Conservation (phyloP, 2,329 filamentous ascomycete genomes). For the Colletotrichum tabaci region DNA sequence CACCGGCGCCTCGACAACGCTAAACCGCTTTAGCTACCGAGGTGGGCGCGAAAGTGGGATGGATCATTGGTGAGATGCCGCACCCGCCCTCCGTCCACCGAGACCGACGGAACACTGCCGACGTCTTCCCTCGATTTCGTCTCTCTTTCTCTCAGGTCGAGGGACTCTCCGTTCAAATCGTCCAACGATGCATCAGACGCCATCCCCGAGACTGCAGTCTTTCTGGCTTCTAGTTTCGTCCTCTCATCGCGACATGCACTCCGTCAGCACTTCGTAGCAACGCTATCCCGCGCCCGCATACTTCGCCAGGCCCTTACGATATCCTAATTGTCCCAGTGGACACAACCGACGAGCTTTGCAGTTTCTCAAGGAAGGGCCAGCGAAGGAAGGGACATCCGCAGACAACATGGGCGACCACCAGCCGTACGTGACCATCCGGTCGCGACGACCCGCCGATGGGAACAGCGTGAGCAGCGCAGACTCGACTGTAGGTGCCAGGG, state of each 20-base stretch:
- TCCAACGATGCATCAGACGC: conserved; percentile 25
- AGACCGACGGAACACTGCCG: conserved; percentile 23
- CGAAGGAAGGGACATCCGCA: not conserved
- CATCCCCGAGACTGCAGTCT: conserved; percentile 3
- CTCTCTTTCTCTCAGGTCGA: conserved; percentile 17
- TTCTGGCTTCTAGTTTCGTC: conserved; percentile 25
- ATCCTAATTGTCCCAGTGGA: not conserved
- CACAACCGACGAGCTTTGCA: not conserved
- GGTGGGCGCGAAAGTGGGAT: conserved; percentile 33
- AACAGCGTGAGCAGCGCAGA: conserved; percentile 64
- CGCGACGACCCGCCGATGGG: conserved; percentile 62
- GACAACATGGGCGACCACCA: conserved; percentile 47
- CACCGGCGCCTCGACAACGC: conserved; percentile 37
- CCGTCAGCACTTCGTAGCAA: not conserved
- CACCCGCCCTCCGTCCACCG: conserved; percentile 19
- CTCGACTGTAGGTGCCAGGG: conserved; percentile 60
- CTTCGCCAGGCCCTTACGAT: not conserved
- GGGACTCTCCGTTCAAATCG: not conserved
- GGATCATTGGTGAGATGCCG: not conserved
- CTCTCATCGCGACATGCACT: conserved; percentile 9
- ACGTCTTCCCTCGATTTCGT: not conserved
- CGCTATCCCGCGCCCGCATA: not conserved
- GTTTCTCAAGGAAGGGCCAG: not conserved
- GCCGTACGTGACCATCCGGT: conserved; percentile 69
- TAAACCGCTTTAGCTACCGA: conserved; percentile 41